Base-by-base conservation (phyloP, 176 grass and related monocot species). In the Aechmea fasciata region DNA sequence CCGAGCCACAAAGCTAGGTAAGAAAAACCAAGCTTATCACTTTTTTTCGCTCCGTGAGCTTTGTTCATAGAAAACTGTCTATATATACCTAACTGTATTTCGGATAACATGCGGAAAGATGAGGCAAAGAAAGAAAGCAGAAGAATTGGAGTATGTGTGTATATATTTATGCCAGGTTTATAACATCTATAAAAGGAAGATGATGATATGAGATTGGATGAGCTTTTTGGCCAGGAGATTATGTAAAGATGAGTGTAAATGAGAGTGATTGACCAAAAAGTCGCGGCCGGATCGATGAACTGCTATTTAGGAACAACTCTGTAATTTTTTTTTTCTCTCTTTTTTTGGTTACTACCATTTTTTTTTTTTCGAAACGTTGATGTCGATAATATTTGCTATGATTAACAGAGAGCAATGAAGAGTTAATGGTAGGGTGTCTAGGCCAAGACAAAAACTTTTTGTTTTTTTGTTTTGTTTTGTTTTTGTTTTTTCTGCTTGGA, bases 1-100 rank as follows among this genome's bases (percentile, higher is more conserved):
- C 70, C 29, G 84, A 83, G 17, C 69, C 79, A 1, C 68, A 70
- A 24, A 89, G 76, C 78, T 77, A 84, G 50, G 11, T 25, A 66
- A 33, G 5, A 48, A 48, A 17, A 50, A 28, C 24, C 24, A 61
- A 61, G 55, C 55, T 61, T 18, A 19, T 61, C 55, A 22, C 17
- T 61, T 61, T 61, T 61, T 41, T 41, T 20, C 10, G 55, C 15
- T 61, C 20, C 55, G 10, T 11, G 55, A 61, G 55, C 55, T 22
- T 3, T 19, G 20, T 61, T 61, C 55, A 19, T n/a, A 61, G 55
- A 61, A 61, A 61, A 61, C 15, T n/a, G 4, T n/a, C 9, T 61
- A 22, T 61, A 18, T 61, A 18, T 61, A n/a, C 5, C 53, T 17
- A 61, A 61, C 55, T n/a, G 9, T 19, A 61, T 18, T 18, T 15